phyloP scores from a whole-genome alignment of 371 early-diverging fungal species.

The Amoeboaphelidium occidentale region DNA sequence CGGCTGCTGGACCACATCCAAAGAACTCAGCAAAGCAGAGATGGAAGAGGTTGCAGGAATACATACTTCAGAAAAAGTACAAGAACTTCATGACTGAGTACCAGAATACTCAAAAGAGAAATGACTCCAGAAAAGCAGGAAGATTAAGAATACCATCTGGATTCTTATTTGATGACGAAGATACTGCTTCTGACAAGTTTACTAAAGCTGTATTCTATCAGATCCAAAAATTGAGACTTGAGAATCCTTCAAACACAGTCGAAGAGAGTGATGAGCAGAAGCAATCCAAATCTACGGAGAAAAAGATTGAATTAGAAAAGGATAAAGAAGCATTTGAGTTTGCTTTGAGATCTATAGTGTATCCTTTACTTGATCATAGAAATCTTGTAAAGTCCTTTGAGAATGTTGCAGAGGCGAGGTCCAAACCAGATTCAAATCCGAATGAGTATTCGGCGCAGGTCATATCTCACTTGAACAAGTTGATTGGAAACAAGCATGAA shows the following conservation, averaged over 20 bases:
- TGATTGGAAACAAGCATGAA: not conserved
- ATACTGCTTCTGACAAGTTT: not conserved
- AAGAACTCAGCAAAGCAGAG: not conserved
- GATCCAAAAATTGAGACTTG: not conserved
- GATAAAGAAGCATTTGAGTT: not conserved
- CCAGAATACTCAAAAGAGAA: not conserved
- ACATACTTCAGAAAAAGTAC: not conserved
- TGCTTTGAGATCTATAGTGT: not conserved
- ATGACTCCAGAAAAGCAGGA: not conserved
- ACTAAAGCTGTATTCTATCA: not conserved
- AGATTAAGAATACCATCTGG: not conserved
- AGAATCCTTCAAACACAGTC: not conserved
- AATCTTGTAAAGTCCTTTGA: not conserved
- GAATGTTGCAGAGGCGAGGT: not conserved
- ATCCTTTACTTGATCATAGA: not conserved
- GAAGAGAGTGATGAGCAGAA: too few relatives aligned
- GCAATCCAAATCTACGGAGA: not conserved
- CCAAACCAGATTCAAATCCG: not conserved
- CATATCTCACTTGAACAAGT: not conserved
- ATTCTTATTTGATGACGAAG: not conserved
- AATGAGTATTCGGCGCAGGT: not conserved
- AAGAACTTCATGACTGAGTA: not conserved
- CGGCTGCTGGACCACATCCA: too few relatives aligned
- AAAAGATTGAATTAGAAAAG: not conserved
- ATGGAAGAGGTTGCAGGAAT: not conserved